phyloP scores from a whole-genome alignment of 345 rosid genomes.

The Eucalyptus lansdowneana region DNA sequence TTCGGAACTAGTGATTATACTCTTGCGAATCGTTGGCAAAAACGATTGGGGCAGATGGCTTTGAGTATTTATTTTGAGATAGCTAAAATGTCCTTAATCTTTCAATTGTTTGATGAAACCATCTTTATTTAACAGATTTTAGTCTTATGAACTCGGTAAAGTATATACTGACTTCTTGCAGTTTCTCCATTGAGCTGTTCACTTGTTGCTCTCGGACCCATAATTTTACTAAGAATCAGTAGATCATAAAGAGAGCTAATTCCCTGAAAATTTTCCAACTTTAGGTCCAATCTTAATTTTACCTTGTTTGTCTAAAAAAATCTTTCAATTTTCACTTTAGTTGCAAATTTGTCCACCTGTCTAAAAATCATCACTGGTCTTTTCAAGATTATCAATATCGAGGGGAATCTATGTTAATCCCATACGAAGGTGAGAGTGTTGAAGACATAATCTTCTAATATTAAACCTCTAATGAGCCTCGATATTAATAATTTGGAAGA shows the following conservation, averaged over 20 bases:
- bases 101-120: background rate
- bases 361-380: background rate
- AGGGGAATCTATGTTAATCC: rapidly evolving
- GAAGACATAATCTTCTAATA: background rate
- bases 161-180: background rate
- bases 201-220: background rate
- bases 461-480: background rate
- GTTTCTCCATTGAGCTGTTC: background rate
- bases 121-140: background rate
- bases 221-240: background rate
- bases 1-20: background rate
- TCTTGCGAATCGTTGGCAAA: background rate
- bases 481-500: background rate
- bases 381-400: background rate
- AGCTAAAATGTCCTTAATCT: background rate
- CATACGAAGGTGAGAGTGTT: background rate
- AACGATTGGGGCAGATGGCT: background rate
- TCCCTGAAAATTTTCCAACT: background rate
- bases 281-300: background rate
- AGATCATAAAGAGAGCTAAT: background rate
- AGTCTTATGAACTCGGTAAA: background rate
- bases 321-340: background rate
- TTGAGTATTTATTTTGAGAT: background rate
- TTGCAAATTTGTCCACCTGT: background rate
- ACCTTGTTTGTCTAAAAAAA: background rate